phyloP scores from a whole-genome alignment of 2,329 filamentous ascomycete species.

The Fusarium nelsonii region DNA sequence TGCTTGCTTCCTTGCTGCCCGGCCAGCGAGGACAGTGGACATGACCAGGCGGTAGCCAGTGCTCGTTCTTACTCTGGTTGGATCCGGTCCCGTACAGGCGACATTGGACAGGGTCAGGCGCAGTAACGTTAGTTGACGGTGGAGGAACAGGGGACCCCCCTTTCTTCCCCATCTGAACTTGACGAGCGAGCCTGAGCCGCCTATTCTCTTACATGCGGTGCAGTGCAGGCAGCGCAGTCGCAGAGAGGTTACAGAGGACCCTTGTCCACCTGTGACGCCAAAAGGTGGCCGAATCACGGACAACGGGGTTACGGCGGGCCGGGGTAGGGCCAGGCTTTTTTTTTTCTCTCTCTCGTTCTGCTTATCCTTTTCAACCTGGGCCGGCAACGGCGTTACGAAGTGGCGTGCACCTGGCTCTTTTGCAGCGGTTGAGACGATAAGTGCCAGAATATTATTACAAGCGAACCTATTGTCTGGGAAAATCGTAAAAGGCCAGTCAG shows the following conservation, averaged over 20 bases:
- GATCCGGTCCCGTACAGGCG: slow-evolving; percentile 4
- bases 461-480: background rate
- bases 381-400: slow-evolving; percentile 19
- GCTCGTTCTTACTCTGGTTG: slow-evolving; percentile 14
- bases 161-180: slow-evolving; percentile 22
- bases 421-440: slow-evolving; percentile 21
- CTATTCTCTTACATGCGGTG: slow-evolving; percentile 25
- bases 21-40: slow-evolving; percentile 26
- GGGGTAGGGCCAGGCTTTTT: slow-evolving; percentile 28
- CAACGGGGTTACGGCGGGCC: slow-evolving; percentile 30
- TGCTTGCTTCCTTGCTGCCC: slow-evolving; percentile 22
- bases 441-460: slow-evolving; percentile 8
- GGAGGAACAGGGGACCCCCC: slow-evolving; percentile 32
- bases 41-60: slow-evolving; percentile 37
- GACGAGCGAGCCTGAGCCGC: slow-evolving; percentile 18
- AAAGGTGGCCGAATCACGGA: slow-evolving; percentile 43
- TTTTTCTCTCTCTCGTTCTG: background rate
- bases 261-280: slow-evolving; percentile 47
- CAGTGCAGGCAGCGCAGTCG: slow-evolving; percentile 10
- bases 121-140: slow-evolving; percentile 36
- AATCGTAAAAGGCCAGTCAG: background rate
- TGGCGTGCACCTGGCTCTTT: slow-evolving; percentile 21
- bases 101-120: slow-evolving; percentile 19
- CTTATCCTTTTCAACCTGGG: background rate
- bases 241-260: slow-evolving; percentile 35